These are phyloP conservation scores for Coemansia sp. DNA, from an alignment of 192 early-diverging fungal species.

Conservation along the genomic window DNA sequence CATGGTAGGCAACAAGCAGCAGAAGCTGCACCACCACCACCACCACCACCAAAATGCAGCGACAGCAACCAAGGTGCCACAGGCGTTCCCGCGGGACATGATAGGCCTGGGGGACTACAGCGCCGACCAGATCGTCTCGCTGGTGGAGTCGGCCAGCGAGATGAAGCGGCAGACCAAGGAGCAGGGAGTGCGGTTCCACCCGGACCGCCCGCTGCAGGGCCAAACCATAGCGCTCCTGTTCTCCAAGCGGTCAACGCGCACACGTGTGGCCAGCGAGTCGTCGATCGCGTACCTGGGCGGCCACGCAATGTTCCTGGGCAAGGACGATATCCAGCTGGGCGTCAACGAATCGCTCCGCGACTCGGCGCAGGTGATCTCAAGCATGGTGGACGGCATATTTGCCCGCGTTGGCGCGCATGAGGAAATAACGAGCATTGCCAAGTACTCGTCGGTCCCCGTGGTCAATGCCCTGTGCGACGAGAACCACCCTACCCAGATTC, in stretches of 20 bases:
- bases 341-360: slow-evolving; percentile 94
- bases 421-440: slow-evolving; percentile 86
- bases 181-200: slow-evolving; percentile 53
- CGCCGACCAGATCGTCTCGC: slow-evolving; percentile 69
- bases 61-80: slow-evolving; percentile 4
- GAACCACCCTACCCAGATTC: slow-evolving; percentile 95
- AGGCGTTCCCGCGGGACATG: slow-evolving; percentile 43
- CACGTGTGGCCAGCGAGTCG: slow-evolving; percentile 91
- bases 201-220: slow-evolving; percentile 65
- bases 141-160: slow-evolving; percentile 77
- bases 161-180: slow-evolving; percentile 75
- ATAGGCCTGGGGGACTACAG: slow-evolving; percentile 76
- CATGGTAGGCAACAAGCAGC: not conserved
- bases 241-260: slow-evolving; percentile 94
- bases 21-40: slow-evolving; percentile 17
- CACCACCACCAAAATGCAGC: no score
- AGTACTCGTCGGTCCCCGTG: slow-evolving; percentile 87
- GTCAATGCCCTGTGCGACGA: slow-evolving; percentile 94
- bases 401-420: slow-evolving; percentile 87
- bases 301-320: slow-evolving; percentile 92
- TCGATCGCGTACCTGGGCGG: slow-evolving; percentile 92
- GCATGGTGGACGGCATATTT: slow-evolving; percentile 96
- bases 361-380: slow-evolving; percentile 85
- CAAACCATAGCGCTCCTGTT: slow-evolving; percentile 93
- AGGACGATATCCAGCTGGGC: slow-evolving; percentile 94